Evolutionary conservation across 2,329 filamentous ascomycete species (phyloP).

Genomic region (Phialemoniopsis sp.): DNA sequence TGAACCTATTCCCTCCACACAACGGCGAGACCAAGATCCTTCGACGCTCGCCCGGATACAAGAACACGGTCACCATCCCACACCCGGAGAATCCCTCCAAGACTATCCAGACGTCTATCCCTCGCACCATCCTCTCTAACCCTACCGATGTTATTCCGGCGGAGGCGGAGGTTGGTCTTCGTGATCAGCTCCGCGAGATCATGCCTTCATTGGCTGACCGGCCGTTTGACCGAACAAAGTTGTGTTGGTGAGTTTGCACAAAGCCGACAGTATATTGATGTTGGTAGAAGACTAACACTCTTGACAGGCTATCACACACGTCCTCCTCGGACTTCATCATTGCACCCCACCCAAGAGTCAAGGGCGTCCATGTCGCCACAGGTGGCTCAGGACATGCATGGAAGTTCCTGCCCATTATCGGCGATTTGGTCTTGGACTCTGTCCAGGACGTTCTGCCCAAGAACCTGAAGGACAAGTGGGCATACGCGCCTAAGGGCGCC

Average conservation of each 20-base stretch:
- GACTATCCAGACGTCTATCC: constrained; percentile 12
- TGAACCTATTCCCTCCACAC: constrained; percentile 21
- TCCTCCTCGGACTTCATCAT: constrained; percentile 13
- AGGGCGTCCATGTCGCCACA: constrained; percentile 13
- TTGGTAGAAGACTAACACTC: no score
- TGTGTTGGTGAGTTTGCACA: no score
- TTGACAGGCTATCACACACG: constrained; percentile 11
- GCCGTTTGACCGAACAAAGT: no score
- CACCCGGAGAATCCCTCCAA: constrained; percentile 13
- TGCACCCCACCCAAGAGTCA: constrained; percentile 11
- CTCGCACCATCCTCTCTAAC: constrained; percentile 15
- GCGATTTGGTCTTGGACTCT: constrained; percentile 11
- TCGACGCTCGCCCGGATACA: constrained; percentile 15
- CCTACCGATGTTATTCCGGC: constrained; percentile 16
- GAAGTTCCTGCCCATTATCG: constrained; percentile 15
- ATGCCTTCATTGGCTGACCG: no score
- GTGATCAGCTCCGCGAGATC: no score
- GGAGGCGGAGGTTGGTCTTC: constrained; percentile 11
- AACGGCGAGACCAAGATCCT: constrained; percentile 19
- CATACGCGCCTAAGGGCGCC: no score
- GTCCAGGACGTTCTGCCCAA: constrained; percentile 1
- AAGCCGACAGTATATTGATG: no score
- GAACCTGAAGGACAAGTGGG: no score
- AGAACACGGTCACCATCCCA: constrained; percentile 13
- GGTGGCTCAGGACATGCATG: constrained; percentile 14